Evolutionary conservation across 2,329 filamentous ascomycete genomes (phyloP).

Genomic region (Mariannaea sp.): DNA sequence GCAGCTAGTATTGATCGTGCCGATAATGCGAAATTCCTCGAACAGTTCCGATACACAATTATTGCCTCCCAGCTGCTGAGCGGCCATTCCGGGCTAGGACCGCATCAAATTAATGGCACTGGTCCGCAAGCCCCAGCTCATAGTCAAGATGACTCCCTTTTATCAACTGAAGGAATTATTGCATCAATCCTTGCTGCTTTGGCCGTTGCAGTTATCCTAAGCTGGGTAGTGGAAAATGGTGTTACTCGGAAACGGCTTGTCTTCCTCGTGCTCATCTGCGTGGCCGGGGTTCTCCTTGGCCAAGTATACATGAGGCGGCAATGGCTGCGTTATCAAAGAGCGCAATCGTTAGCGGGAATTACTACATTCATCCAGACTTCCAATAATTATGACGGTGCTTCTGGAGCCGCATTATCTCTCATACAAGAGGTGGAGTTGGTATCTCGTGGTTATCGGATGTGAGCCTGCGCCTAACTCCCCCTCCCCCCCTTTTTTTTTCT

Average conservation of each 20-base stretch:
- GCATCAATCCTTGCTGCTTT: slow-evolving; percentile 59
- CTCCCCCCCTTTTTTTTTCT: not conserved
- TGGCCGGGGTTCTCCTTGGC: slow-evolving; percentile 59
- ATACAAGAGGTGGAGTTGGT: slow-evolving; percentile 97
- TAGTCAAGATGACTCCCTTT: slow-evolving; percentile 37
- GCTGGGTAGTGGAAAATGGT: slow-evolving; percentile 67
- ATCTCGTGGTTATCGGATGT: slow-evolving; percentile 87
- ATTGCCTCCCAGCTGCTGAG: slow-evolving; percentile 88
- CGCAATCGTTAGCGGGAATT: slow-evolving; percentile 73
- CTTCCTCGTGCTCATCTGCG: slow-evolving; percentile 54
- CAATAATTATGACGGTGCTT: slow-evolving; percentile 80
- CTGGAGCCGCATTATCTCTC: slow-evolving; percentile 75
- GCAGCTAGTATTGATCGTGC: slow-evolving; percentile 74
- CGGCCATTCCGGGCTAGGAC: slow-evolving; percentile 61
- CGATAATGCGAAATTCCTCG: slow-evolving; percentile 84
- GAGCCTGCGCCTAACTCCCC: no score
- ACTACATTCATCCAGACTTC: slow-evolving; percentile 72
- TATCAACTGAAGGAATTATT: slow-evolving; percentile 53
- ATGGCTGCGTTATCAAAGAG: slow-evolving; percentile 78
- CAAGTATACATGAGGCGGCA: slow-evolving; percentile 78
- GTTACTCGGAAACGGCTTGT: slow-evolving; percentile 62
- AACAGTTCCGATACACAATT: slow-evolving; percentile 91
- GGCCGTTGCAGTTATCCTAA: slow-evolving; percentile 71
- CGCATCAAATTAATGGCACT: slow-evolving; percentile 35
- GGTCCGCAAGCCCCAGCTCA: slow-evolving; percentile 18